Evolutionary conservation across 768 basidiomycete species (phyloP), one percentile per base, ranked within the genome.

Genomic region (Leucogyrophana mollusca): DNA sequence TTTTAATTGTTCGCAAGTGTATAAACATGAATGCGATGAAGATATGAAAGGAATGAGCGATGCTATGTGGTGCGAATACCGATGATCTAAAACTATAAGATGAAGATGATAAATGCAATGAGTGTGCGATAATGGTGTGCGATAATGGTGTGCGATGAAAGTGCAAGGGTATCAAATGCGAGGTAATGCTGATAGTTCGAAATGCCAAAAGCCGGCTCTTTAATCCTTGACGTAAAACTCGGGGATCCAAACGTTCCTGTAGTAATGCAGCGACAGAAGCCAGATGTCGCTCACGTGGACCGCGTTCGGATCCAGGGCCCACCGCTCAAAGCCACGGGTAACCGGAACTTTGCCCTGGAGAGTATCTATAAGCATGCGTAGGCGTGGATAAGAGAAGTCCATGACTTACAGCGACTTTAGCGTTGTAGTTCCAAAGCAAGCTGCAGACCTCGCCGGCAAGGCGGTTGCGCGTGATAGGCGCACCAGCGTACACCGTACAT

Each of bases 171-270:
- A n/a, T n/a, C n/a, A n/a, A n/a, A n/a, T n/a, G n/a, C n/a, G n/a
- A n/a, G n/a, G n/a, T n/a, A n/a, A n/a, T n/a, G n/a, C n/a, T n/a
- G n/a, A n/a, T n/a, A n/a, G n/a, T n/a, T n/a, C n/a, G n/a, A n/a
- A n/a, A n/a, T n/a, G n/a, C n/a, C n/a, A n/a, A 18, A 20, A 20
- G 10, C n/a, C 9, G 34, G 23, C 9, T 37, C 49, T 35, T 59
- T 50, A 60, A 30, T 53, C 49, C 3, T 58, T 50, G 49, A 64
- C 54, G 33, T 65, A 62, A 42, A 64, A 33, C 27, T 64, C 62
- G 23, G 62, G 62, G 3, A 63, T 37, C 62, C 62, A 64, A 4
- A 49, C 32, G n/a, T 51, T 55, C n/a, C 47, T 45, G 39, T 65
- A 65, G 38, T 62, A 58, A 45, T 64, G 63, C 2, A 56, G 23